Evolutionary conservation across 495 filamentous ascomycete genomes (phyloP), one percentile per base, ranked within the genome.

Genomic region (Penicillium atrosanguineum): DNA sequence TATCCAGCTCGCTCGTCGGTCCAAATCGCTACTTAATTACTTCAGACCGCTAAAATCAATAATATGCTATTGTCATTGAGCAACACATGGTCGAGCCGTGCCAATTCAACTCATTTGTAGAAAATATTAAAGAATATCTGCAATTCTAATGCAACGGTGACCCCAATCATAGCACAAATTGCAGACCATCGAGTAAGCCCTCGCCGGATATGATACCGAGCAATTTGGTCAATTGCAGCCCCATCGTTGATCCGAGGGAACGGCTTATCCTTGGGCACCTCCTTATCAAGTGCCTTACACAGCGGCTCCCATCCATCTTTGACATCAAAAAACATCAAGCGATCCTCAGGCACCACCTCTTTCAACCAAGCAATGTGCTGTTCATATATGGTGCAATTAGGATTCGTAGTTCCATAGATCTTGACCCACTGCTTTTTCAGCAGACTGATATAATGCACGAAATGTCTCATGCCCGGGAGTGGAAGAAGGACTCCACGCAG

Each of bases 271-370:
- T 40, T 25, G 0, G 78, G 77, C 6, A 69, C 51, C 0, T 70
- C 63, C 38, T 72, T 72, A 6, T 61, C 71, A 14, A 81, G 55
- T 34, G 75, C 78, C 48, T 68, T 61, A 60, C 79, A 80, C 28
- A 81, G 54, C 6, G 76, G 78, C 42, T 52, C 74, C 77, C 77
- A 82, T 4, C 78, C 79, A 46, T 76, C 71, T 50, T 64, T 70
- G 6, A 80, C 63, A 31, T 72, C 55, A 63, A 71, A 76, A 26
- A 79, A 68, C 38, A 82, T 7, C 57, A 79, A 50, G 19, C 68
- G 64, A 7, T 73, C 71, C 29, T 68, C 66, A 0, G 77, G 75
- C 0, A 77, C 70, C 14, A 75, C 44, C 9, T 67, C 58, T 48
- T 69, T 61, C 4, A 79, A 48, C 52, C 63, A 63, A 16, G 53